Evolutionary conservation across 257 asterid species (phyloP).

Genomic region (Voacanga thouarsii): DNA sequence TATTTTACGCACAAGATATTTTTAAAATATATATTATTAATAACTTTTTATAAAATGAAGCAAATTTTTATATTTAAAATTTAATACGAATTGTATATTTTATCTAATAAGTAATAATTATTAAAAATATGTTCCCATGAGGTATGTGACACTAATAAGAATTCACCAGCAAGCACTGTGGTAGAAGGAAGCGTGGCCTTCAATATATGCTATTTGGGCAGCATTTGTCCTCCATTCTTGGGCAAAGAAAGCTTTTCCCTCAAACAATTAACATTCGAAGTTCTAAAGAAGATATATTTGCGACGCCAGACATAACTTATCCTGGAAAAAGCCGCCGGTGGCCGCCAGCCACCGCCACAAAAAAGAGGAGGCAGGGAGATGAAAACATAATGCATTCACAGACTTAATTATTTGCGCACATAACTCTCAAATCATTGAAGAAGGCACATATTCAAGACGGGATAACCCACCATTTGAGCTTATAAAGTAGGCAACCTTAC

Average conservation of each 20-base stretch:
- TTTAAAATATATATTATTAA: no score
- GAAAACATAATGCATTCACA: slow-evolving; percentile 18
- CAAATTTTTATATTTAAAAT: no score
- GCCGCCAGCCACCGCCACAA: slow-evolving; percentile 23
- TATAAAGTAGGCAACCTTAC: background rate
- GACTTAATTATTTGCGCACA: slow-evolving; percentile 25
- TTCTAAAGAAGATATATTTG: background rate
- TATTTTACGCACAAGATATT: no score
- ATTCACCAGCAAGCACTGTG: no score
- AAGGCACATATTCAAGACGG: slow-evolving; percentile 41
- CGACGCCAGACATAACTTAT: slow-evolving; percentile 15
- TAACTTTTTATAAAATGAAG: no score
- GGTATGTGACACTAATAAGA: no score
- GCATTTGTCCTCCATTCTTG: background rate
- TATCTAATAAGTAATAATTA: no score
- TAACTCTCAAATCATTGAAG: slow-evolving; percentile 32
- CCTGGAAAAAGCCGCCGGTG: slow-evolving; percentile 14
- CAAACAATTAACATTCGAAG: background rate
- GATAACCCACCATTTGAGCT: slow-evolving; percentile 23
- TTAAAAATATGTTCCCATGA: no score
- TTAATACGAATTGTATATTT: no score
- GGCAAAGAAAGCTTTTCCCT: background rate
- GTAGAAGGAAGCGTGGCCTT: no score
- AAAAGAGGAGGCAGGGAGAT: slow-evolving; percentile 17
- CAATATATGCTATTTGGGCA: no score